These are phyloP conservation scores for Xylaria sp. DNA, from an alignment of 2,329 filamentous ascomycete genomes.

Conservation along the genomic window DNA sequence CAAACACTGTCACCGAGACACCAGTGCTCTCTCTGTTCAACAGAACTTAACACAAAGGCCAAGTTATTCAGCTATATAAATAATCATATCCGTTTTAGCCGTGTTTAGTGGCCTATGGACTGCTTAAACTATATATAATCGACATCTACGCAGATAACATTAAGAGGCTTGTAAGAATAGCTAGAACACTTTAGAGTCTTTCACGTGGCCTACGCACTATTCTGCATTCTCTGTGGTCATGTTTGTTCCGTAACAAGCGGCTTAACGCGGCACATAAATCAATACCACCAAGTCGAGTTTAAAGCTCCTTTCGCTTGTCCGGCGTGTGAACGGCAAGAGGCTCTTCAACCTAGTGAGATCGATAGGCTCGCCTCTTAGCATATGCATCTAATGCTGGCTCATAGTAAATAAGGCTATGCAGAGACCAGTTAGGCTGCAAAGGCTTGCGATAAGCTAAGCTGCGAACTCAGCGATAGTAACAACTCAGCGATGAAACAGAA, in stretches of 20 bases:
- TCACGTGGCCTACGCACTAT: background rate
- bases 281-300: background rate
- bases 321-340: background rate
- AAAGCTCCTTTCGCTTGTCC: background rate
- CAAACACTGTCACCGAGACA: constrained; percentile 8
- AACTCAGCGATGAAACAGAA: too few relatives aligned
- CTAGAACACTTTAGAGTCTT: background rate
- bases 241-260: background rate
- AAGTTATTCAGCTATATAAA: constrained; percentile 12
- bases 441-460: too few relatives aligned
- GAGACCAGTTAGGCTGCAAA: background rate
- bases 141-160: constrained; percentile 8
- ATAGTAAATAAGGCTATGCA: constrained; percentile 17
- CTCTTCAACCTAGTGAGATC: constrained; percentile 4
- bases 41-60: background rate
- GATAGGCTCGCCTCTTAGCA: background rate
- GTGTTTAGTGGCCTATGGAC: constrained; percentile 1
- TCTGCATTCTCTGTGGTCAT: constrained; percentile 13
- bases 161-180: constrained; percentile 1
- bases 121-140: constrained; percentile 1
- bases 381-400: constrained; percentile 15
- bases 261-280: constrained; percentile 10
- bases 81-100: constrained; percentile 2
- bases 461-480: too few relatives aligned
- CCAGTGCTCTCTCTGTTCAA: background rate